These are phyloP conservation scores for Termitomyces sp. DNA, from an alignment of 768 basidiomycete genomes.

Conservation along the genomic window DNA sequence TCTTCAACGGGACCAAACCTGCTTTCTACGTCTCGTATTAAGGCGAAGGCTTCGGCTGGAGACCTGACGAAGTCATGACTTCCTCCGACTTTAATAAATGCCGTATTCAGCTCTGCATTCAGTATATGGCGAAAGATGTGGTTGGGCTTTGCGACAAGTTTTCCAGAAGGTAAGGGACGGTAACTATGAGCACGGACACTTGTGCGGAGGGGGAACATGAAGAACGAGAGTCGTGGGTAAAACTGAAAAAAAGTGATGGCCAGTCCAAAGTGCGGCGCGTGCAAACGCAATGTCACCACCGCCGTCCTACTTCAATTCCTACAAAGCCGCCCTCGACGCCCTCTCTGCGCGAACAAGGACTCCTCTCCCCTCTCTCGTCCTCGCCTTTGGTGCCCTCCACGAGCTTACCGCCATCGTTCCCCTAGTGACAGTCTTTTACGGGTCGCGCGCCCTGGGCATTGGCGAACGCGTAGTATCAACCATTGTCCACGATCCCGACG, in stretches of 20 bases:
- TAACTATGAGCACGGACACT: conserved; percentile 4
- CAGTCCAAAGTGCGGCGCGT: background rate
- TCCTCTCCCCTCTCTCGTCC: conserved; percentile 67
- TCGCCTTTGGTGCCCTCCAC: conserved; percentile 82
- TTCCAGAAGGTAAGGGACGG: conserved; percentile 29
- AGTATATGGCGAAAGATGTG: conserved; percentile 14
- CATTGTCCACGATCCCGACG: conserved; percentile 18
- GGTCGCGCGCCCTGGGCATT: conserved; percentile 57
- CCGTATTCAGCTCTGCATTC: background rate
- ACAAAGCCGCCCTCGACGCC: conserved; percentile 48
- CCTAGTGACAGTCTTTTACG: conserved; percentile 68
- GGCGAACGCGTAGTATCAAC: conserved; percentile 59
- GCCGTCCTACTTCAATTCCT: conserved; percentile 36
- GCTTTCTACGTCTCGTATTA: conserved; percentile 52
- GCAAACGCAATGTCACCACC: background rate
- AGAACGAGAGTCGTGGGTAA: conserved; percentile 11
- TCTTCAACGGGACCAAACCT: conserved; percentile 46
- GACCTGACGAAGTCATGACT: conserved; percentile 26
- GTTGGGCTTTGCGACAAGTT: conserved; percentile 1
- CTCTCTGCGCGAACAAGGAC: conserved; percentile 68
- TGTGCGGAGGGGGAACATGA: conserved; percentile 3
- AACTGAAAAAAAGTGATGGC: conserved; percentile 4
- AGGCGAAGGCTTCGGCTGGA: conserved; percentile 45
- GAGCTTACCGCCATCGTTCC: conserved; percentile 81
- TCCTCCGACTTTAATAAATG: background rate